Evolutionary conservation across 345 rosid species (phyloP).

Genomic region (Eucalyptus curtisii): DNA sequence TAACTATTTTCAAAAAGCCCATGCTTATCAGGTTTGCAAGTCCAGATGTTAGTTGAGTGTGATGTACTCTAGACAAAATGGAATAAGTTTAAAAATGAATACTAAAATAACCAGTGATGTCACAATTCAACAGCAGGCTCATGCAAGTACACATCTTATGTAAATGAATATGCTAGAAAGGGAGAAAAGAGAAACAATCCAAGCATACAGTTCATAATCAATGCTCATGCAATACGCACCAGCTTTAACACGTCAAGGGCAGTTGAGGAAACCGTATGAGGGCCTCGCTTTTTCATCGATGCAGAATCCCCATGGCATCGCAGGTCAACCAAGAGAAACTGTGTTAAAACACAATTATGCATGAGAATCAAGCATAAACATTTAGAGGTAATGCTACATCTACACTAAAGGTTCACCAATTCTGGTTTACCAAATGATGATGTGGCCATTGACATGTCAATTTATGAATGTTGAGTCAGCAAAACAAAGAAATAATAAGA

Average conservation of each 20-base stretch:
- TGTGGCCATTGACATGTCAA: background rate
- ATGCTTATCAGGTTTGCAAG: background rate
- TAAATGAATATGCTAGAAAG: background rate
- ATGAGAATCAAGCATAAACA: background rate
- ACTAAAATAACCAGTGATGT: background rate
- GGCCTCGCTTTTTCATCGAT: constrained; percentile 48
- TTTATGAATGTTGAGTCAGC: background rate
- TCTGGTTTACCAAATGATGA: background rate
- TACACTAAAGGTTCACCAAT: background rate
- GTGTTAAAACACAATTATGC: background rate
- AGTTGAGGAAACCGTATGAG: constrained; percentile 74
- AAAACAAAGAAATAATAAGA: background rate
- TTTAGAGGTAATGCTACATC: background rate
- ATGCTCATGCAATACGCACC: constrained; percentile 19
- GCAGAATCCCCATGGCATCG: constrained; percentile 98
- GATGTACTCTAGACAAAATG: background rate
- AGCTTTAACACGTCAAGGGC: constrained; percentile 86
- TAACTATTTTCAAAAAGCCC: background rate
- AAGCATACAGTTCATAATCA: background rate
- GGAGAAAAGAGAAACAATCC: background rate
- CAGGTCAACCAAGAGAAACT: constrained; percentile 88
- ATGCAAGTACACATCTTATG: background rate
- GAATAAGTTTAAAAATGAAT: background rate
- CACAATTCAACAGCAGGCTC: background rate
- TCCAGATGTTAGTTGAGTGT: background rate